phyloP scores from a whole-genome alignment of 805 yeast genomes.

The Hanseniaspora thailandica region DNA sequence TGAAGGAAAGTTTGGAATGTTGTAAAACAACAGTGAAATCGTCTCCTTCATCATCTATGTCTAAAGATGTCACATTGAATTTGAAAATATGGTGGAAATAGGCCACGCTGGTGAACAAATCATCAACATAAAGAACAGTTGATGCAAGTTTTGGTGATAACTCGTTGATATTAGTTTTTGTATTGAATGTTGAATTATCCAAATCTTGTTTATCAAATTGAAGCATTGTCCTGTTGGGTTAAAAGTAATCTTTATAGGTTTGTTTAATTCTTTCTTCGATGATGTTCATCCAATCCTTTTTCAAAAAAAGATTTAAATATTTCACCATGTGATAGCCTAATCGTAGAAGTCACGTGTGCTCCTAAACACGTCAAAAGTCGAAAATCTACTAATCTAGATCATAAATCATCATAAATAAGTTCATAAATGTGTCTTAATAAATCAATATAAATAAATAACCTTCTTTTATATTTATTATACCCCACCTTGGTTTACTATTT shows the following conservation, averaged over 20 bases:
- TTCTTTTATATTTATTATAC: neutral
- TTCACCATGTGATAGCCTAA: no score
- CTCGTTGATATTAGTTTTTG: neutral
- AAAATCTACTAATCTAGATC: no score
- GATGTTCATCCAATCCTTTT: no score
- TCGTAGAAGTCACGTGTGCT: neutral
- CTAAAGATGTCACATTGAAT: neutral
- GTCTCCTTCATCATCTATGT: neutral
- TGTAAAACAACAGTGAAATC: neutral
- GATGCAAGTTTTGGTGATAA: neutral
- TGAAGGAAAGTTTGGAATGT: neutral
- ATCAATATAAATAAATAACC: neutral
- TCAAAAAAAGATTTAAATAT: no score
- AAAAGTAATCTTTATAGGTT: no score
- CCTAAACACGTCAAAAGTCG: no score
- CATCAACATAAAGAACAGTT: neutral
- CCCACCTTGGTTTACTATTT: slow-evolving; percentile 35
- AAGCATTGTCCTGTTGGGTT: no score
- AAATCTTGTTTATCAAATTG: neutral
- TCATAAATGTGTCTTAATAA: no score
- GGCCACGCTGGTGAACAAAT: neutral
- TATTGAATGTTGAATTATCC: neutral
- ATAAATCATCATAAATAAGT: no score
- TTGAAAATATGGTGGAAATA: neutral
- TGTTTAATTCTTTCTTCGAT: no score